Evolutionary conservation across 768 basidiomycete genomes (phyloP), one percentile per base, ranked within the genome.

Genomic region (Lyophyllum atratum): DNA sequence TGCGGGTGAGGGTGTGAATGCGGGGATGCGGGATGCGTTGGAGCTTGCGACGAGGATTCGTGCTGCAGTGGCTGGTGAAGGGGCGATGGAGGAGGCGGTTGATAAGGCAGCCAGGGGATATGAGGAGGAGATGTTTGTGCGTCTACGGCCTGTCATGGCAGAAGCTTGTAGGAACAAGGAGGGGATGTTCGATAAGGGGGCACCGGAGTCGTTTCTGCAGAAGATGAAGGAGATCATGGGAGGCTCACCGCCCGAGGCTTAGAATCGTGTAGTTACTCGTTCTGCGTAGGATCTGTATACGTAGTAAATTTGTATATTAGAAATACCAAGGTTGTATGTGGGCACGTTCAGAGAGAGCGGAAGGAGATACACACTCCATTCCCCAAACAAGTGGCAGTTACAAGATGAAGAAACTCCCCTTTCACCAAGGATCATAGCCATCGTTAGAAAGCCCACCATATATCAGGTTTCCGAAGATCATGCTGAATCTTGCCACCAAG

Each of bases 1-100:
- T 47, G 62, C 63, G 1, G 68, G 68, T 11, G 63, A 59, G 29
- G 68, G 68, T 4, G 67, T 66, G 14, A 68, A 68, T 40, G 51
- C 61, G 15, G 65, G 59, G 4, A 64, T 68, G 64, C 42, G 54
- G 28, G 66, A 64, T 52, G 61, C 64, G 3, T 55, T 66, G 46
- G 64, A 67, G 28, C 54, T 67, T 9, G 56, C 59, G 2, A 60
- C n/a, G 21, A 48, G 50, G 26, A 45, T 62, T 15, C 34, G 34
- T 1, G n/a, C 19, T 11, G 52, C 24, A 22, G 53, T 25, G 3
- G 50, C 46, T 0, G 37, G 52, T 21, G 28, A 21, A 10, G 39
- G 46, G 5, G n/a, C 12, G 10, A 37, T 19, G 33, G 15, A 49
- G 24, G 33, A 22, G 21, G 59, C 39, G 25, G 34, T 60, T 55